Conservation (phyloP, 805 yeast species). For the Yarrowia deformans region DNA sequence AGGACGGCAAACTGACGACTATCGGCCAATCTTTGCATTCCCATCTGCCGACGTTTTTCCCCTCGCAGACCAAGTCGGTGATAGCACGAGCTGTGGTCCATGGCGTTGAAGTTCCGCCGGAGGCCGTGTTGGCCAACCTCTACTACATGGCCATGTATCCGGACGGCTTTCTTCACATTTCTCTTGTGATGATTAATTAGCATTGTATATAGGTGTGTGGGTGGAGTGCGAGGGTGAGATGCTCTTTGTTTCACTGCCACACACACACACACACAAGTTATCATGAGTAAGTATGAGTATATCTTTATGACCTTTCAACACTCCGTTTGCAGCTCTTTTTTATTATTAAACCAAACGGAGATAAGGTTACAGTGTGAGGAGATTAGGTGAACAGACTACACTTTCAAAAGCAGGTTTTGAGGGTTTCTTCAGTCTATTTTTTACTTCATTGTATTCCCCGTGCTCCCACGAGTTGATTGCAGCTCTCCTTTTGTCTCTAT, state of each 20-base stretch:
- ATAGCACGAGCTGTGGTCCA: slow-evolving; percentile 59
- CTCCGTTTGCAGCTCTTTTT: background rate
- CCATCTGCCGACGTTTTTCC: slow-evolving; percentile 58
- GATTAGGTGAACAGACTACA: too few species aligned
- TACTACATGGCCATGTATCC: slow-evolving; percentile 57
- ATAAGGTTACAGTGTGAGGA: background rate
- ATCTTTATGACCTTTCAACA: background rate
- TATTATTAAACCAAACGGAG: background rate
- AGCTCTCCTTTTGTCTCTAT: background rate
- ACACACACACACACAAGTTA: too few species aligned
- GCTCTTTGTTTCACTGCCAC: too few species aligned
- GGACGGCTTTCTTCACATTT: slow-evolving; percentile 72
- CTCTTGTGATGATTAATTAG: slow-evolving; percentile 52
- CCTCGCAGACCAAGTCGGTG: slow-evolving; percentile 51
- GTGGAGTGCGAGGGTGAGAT: background rate
- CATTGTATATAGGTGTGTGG: slow-evolving; percentile 28
- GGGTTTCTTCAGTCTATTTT: too few species aligned
- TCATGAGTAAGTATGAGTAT: too few species aligned
- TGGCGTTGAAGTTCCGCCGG: slow-evolving; percentile 61
- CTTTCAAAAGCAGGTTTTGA: too few species aligned
- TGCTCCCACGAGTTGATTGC: background rate
- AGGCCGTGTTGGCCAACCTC: slow-evolving; percentile 57
- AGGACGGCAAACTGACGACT: slow-evolving; percentile 46
- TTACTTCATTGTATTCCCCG: background rate
- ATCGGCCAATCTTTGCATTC: slow-evolving; percentile 55